A percentile compares a stretch with the other conserved stretches of the same genome.
Evolutionary conservation across 768 basidiomycete genomes (phyloP).

Genomic region (Suillus cothurnatus): DNA sequence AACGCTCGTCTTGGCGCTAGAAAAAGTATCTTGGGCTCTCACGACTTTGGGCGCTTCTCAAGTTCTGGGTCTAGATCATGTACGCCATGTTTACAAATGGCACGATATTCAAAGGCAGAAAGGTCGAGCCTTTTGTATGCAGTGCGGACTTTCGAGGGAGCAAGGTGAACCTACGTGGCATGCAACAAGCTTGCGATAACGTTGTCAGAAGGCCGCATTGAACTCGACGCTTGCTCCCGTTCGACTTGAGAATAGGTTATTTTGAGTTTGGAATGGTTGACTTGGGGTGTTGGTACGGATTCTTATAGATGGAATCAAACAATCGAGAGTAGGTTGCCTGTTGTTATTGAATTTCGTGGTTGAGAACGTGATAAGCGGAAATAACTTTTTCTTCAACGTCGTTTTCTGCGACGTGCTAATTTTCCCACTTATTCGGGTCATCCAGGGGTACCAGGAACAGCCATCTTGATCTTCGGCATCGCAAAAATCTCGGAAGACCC

Average conservation of each 20-base stretch:
- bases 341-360: background rate
- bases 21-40: background rate
- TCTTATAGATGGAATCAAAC: background rate
- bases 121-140: background rate
- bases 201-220: background rate
- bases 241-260: slow-evolving; percentile 1
- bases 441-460: background rate
- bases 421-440: slow-evolving; percentile 4
- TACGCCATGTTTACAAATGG: background rate
- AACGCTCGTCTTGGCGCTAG: background rate
- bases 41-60: background rate
- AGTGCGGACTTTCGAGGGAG: background rate
- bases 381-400: slow-evolving; percentile 1
- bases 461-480: background rate
- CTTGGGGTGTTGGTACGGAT: background rate
- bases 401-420: background rate
- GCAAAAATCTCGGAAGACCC: background rate
- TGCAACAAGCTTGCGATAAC: background rate
- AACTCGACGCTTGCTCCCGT: background rate
- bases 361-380: background rate
- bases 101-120: background rate
- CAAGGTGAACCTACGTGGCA: background rate
- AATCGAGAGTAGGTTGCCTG: background rate
- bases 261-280: background rate
- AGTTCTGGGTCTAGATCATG: background rate